Conservation (phyloP, 768 basidiomycete genomes). For the Baorangia bicolor region DNA sequence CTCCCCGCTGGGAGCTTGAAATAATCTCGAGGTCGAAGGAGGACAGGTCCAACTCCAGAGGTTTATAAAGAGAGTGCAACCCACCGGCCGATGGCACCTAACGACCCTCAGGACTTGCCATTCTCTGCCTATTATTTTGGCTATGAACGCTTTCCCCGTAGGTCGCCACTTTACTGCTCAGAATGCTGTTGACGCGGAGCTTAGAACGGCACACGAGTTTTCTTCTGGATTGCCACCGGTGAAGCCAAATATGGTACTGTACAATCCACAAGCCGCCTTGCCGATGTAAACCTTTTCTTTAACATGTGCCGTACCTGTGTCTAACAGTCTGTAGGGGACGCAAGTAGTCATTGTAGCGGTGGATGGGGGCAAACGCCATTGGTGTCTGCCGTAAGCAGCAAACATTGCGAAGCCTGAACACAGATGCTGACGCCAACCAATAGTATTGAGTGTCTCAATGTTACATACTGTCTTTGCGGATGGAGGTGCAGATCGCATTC, state of each 20-base stretch:
- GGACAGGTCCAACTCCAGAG: constrained; percentile 11
- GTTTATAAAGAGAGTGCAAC: constrained; percentile 25
- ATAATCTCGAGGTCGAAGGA: constrained; percentile 24
- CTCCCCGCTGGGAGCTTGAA: constrained; percentile 19
- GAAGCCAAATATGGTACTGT: constrained; percentile 62
- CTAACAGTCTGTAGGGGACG: constrained; percentile 49
- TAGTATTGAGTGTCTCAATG: constrained; percentile 47
- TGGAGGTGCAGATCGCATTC: too few species aligned
- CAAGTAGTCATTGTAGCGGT: constrained; percentile 52
- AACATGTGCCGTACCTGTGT: neutral
- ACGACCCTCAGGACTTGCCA: constrained; percentile 13
- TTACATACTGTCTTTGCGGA: too few species aligned
- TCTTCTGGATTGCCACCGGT: constrained; percentile 59
- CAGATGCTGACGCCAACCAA: constrained; percentile 9
- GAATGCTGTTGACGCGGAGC: constrained; percentile 16
- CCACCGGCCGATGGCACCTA: constrained; percentile 18
- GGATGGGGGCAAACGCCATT: constrained; percentile 42
- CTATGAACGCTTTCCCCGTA: constrained; percentile 73
- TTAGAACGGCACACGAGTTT: constrained; percentile 68
- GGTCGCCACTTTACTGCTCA: constrained; percentile 25
- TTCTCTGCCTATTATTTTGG: constrained; percentile 53
- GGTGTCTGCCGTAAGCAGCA: constrained; percentile 57
- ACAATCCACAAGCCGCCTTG: constrained; percentile 46
- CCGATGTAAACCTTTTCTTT: constrained; percentile 48
- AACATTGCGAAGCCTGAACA: neutral